Percentiles rank a stretch among this genome's conserved stretches.
phyloP scores from a whole-genome alignment of 2,329 filamentous ascomycete genomes.

The Claviceps sp. region DNA sequence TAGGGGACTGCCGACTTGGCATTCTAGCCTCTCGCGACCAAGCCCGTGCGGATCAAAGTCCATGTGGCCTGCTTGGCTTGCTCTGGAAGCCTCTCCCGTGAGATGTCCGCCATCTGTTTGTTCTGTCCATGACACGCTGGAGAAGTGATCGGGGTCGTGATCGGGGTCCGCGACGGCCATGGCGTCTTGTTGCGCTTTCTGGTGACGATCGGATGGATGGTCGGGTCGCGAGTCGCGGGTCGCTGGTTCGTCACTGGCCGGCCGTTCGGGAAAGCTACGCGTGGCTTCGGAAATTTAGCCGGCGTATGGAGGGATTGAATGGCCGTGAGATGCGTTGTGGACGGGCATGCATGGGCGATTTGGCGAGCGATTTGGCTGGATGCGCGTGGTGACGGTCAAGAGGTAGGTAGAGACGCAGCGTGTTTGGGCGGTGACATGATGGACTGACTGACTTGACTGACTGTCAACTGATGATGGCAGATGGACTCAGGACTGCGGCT shows the following conservation, averaged over 20 bases:
- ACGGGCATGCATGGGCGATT: background rate
- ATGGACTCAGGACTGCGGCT: background rate
- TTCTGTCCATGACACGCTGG: slow-evolving; percentile 68
- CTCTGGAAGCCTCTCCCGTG: slow-evolving; percentile 31
- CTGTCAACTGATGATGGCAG: background rate
- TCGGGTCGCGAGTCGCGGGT: no score
- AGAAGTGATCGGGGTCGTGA: slow-evolving; percentile 55
- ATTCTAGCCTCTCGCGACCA: slow-evolving; percentile 66
- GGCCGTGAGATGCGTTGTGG: background rate
- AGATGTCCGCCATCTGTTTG: slow-evolving; percentile 24
- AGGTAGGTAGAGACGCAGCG: background rate
- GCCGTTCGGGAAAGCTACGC: background rate
- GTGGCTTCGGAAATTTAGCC: background rate
- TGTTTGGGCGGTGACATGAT: background rate
- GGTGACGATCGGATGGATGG: background rate
- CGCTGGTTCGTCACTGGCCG: background rate
- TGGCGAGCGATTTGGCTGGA: background rate
- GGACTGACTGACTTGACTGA: background rate
- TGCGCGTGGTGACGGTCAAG: background rate
- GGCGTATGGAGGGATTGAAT: background rate
- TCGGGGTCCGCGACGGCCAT: slow-evolving; percentile 41
- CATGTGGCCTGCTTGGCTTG: slow-evolving; percentile 25
- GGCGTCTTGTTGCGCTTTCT: background rate
- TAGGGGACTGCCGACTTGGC: slow-evolving; percentile 66
- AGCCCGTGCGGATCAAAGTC: slow-evolving; percentile 45